phyloP scores from a whole-genome alignment of 2,329 filamentous ascomycete species.

The Trichoderma aggressivum region DNA sequence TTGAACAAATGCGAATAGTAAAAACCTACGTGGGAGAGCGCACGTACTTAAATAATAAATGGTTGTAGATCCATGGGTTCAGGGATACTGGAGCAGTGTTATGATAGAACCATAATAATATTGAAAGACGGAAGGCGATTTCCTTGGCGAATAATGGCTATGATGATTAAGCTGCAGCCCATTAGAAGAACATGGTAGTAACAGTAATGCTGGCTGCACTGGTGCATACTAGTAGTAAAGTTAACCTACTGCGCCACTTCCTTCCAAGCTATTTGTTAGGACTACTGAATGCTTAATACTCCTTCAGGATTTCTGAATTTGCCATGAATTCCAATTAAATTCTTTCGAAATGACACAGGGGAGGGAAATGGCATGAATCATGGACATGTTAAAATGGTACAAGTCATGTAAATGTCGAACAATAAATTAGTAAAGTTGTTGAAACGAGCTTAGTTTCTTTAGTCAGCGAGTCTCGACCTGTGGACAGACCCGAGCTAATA shows the following conservation, averaged over 20 bases:
- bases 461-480: background rate
- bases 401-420: background rate
- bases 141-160: background rate
- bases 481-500: background rate
- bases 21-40: background rate
- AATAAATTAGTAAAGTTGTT: background rate
- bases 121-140: background rate
- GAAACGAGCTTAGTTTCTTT: background rate
- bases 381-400: background rate
- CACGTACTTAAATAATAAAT: background rate
- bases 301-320: background rate
- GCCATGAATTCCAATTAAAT: background rate
- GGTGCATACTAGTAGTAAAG: background rate
- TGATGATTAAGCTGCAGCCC: background rate
- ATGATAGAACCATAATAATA: background rate
- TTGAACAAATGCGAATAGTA: background rate
- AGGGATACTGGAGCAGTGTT: background rate
- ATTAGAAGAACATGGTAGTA: background rate
- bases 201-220: background rate
- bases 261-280: background rate
- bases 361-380: background rate
- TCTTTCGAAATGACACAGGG: background rate
- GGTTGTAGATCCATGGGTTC: background rate
- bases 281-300: background rate
- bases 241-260: background rate